A percentile compares a stretch with the other conserved stretches of the same genome.
These are phyloP conservation scores for Mucor velutinosus DNA, from an alignment of 371 early-diverging fungal species.

Conservation along the genomic window DNA sequence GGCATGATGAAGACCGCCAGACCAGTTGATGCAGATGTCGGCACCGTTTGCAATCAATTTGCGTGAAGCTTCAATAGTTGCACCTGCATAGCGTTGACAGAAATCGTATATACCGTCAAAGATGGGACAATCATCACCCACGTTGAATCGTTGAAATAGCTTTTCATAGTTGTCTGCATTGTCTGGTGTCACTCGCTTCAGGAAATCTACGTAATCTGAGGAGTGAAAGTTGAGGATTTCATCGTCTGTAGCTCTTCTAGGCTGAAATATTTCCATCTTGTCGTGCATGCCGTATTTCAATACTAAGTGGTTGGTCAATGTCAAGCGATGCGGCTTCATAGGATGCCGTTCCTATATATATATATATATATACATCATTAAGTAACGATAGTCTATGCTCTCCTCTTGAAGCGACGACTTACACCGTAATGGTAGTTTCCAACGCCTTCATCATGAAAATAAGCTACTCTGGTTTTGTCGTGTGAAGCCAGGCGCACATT, in stretches of 20 bases:
- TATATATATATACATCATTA: no score
- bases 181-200: conserved; percentile 93
- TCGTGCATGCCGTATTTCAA: conserved; percentile 85
- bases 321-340: conserved; percentile 96
- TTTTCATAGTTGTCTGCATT: conserved; percentile 73
- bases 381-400: background rate
- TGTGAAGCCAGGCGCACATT: conserved; percentile 48
- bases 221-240: conserved; percentile 97
- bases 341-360: conserved; percentile 80
- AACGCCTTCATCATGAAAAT: conserved; percentile 87
- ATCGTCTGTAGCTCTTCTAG: conserved; percentile 93
- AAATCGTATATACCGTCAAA: conserved; percentile 98
- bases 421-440: conserved; percentile 92
- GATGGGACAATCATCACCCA: conserved; percentile 97
- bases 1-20: conserved; percentile 97
- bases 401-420: conserved; percentile 7
- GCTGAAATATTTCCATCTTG: conserved; percentile 86
- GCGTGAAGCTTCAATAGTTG: conserved; percentile 84
- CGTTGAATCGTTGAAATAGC: conserved; percentile 79
- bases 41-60: conserved; percentile 75
- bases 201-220: conserved; percentile 97
- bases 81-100: conserved; percentile 88
- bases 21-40: conserved; percentile 94
- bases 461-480: conserved; percentile 71
- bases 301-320: conserved; percentile 90